phyloP scores from a whole-genome alignment of 805 yeast genomes.

The Yarrowia phangngaensis region DNA sequence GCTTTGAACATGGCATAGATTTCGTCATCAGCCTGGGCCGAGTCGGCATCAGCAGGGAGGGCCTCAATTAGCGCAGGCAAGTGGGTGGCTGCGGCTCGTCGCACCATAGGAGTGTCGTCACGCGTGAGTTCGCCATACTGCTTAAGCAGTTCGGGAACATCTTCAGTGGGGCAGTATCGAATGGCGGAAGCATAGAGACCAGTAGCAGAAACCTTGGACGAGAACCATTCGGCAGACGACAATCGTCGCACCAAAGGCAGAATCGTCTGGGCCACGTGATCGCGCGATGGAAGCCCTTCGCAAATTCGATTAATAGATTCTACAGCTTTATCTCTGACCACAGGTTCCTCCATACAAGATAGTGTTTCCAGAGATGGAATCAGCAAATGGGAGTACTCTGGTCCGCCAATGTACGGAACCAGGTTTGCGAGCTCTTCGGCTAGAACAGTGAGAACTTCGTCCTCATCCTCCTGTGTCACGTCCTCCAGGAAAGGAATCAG shows the following conservation, averaged over 20 bases:
- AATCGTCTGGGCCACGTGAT: conserved; percentile 44
- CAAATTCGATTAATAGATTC: conserved; percentile 74
- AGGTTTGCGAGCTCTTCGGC: conserved; percentile 88
- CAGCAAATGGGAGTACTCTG: conserved; percentile 54
- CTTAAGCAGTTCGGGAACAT: conserved; percentile 57
- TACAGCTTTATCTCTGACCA: conserved; percentile 92
- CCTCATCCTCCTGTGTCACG: conserved; percentile 77
- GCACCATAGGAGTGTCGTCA: conserved; percentile 97
- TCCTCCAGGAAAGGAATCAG: conserved; percentile 85
- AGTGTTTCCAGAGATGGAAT: conserved; percentile 70
- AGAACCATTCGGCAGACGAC: conserved; percentile 90
- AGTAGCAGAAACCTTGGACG: conserved; percentile 84
- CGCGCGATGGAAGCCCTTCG: conserved; percentile 30
- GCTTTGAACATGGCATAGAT: conserved; percentile 78
- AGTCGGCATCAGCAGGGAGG: conserved; percentile 38
- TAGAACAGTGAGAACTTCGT: conserved; percentile 90
- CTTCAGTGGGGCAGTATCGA: conserved; percentile 45
- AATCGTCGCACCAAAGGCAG: conserved; percentile 74
- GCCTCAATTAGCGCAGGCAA: conserved; percentile 70
- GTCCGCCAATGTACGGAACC: conserved; percentile 86
- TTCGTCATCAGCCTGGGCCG: conserved; percentile 47
- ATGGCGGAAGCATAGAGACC: conserved; percentile 72
- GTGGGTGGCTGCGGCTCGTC: conserved; percentile 86
- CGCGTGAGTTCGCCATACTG: conserved; percentile 66
- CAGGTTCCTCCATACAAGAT: conserved; percentile 92